Evolutionary conservation across 1,284 basidiomycete genomes (phyloP).

Genomic region (Ustilago crameri): DNA sequence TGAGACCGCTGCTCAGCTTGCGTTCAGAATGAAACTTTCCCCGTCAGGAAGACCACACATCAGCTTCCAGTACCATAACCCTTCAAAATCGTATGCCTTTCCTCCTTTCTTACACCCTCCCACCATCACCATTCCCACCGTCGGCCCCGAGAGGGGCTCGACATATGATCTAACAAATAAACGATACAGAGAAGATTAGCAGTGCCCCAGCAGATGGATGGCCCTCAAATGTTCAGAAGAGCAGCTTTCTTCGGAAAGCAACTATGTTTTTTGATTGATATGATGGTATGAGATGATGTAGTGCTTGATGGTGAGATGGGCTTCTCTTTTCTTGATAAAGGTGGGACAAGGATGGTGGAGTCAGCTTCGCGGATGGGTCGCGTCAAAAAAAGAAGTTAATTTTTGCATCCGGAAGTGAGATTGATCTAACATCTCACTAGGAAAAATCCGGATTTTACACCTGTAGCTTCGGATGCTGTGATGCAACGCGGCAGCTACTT

Average conservation of each 20-base stretch:
- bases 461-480: no score
- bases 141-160: conserved; percentile 48
- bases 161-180: conserved; percentile 52
- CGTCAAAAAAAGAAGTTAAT: no score
- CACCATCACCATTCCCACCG: background rate
- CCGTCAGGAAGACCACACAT: background rate
- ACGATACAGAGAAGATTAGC: conserved; percentile 52
- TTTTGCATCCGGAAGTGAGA: no score
- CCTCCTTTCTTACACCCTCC: background rate
- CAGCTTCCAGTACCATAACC: conserved; percentile 2
- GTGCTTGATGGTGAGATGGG: background rate
- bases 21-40: no score
- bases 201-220: conserved; percentile 33
- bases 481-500: no score
- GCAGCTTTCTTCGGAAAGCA: conserved; percentile 37
- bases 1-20: no score
- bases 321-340: background rate
- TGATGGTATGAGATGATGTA: background rate
- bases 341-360: background rate
- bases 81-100: conserved; percentile 11
- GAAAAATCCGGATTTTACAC: no score
- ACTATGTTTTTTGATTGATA: conserved; percentile 35
- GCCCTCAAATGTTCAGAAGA: conserved; percentile 31
- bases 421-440: no score
- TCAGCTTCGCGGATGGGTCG: no score